Conservation (phyloP, 202 grass and related monocot species). For the Brachypodium distachyon region DNA sequence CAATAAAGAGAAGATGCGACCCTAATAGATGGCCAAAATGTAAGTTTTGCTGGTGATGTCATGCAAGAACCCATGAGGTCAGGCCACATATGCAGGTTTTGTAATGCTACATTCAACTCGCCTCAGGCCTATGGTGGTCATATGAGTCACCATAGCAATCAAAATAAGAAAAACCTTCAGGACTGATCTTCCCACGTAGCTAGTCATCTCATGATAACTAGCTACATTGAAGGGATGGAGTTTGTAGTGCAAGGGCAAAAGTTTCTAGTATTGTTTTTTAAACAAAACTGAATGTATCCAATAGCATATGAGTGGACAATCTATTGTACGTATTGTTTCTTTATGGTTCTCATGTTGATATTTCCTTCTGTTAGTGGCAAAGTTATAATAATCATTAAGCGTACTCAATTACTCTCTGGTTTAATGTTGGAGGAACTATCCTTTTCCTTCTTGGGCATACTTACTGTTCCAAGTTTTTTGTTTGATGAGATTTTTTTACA, state of each 20-base stretch:
- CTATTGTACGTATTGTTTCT: no score
- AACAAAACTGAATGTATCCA: neutral
- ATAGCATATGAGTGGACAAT: neutral
- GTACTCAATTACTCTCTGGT: no score
- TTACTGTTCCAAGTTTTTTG: no score
- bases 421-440: no score
- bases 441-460: no score
- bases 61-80: neutral
- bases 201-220: neutral
- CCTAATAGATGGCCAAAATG: neutral
- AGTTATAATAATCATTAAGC: no score
- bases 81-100: neutral
- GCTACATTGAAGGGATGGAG: neutral
- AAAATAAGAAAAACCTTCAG: neutral
- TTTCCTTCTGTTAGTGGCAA: no score
- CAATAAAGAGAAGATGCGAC: neutral
- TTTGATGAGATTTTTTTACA: no score
- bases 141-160: neutral
- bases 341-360: no score
- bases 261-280: neutral
- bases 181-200: neutral
- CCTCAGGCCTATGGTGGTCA: constrained; percentile 9
- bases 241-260: neutral
- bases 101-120: neutral
- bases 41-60: neutral